Evolutionary conservation across 768 basidiomycete species (phyloP), one percentile per base, ranked within the genome.

Genomic region (Coprinopsis cinerea): DNA sequence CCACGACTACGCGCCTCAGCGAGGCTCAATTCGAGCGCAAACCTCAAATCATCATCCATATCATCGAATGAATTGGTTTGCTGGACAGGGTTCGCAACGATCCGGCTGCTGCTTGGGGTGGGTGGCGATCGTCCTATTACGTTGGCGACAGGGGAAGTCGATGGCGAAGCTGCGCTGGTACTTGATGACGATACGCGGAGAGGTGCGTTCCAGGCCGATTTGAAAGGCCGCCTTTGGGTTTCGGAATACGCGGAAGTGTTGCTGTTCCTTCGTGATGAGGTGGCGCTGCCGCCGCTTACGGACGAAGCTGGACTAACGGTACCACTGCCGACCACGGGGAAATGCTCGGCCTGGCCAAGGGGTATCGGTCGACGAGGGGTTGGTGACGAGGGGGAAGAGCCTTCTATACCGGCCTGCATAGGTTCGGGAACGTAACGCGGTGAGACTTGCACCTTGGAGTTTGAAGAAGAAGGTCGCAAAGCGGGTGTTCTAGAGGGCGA

Each of bases 1-100:
- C 65, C 66, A 2, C 67, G 66, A 53, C 69, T 73, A 47, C 59
- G 65, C n/a, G 80, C 82, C 58, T 88, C 87, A 1, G 76, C 82
- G 22, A 88, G 71, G 60, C 87, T 88, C 62, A 88, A 60, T 63
- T 83, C 81, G 11, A 88, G 74, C 10, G 79, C 85, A 54, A 80
- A 74, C 43, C 65, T 71, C 61, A 88, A 56, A 55, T 88, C 85
- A 14, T 77, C 82, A 51, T 88, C 84, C 56, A 80, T 72, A 14
- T 75, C 73, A 9, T 71, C 72, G 0, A 49, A 53, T 14, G 13
- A 20, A 27, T 18, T 26, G 7, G 34, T 9, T 28, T 17, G 11
- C 9, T 11, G 24, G 25, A 23, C 20, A 25, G 25, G 22, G 18
- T 32, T 32, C 30, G 9, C n/a, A n/a, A n/a, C 15, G 30, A 15